Conservation (phyloP, 1,139 yeast species). For the Meyerozyma carpophila region DNA sequence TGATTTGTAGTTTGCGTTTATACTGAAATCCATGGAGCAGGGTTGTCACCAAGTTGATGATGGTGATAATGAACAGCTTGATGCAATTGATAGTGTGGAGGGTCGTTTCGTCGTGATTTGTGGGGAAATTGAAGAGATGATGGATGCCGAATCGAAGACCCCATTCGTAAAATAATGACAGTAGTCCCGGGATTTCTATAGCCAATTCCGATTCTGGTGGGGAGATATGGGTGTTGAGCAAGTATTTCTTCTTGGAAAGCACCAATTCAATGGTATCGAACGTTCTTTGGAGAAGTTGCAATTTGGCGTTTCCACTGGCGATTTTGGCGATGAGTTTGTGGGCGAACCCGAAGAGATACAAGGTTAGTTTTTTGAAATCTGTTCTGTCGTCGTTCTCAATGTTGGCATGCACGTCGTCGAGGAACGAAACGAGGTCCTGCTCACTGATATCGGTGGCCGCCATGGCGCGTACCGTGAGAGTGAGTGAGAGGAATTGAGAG, state of each 20-base stretch:
- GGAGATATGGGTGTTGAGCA: conserved; percentile 15
- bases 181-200: conserved; percentile 5
- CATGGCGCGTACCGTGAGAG: not conserved
- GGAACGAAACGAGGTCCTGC: conserved; percentile 19
- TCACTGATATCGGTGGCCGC: not conserved
- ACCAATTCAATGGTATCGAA: conserved; percentile 26
- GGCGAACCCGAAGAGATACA: conserved; percentile 31
- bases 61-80: conserved; percentile 27
- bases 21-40: conserved; percentile 24
- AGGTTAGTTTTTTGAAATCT: conserved; percentile 31
- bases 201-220: conserved; percentile 6
- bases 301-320: not conserved
- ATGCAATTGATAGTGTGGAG: conserved; percentile 15
- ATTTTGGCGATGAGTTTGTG: conserved; percentile 16
- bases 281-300: conserved; percentile 14
- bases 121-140: conserved; percentile 18
- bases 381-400: conserved; percentile 27
- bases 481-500: not conserved
- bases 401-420: conserved; percentile 31
- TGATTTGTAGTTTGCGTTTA: conserved; percentile 8
- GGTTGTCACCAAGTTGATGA: conserved; percentile 27
- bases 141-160: conserved; percentile 21
- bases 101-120: conserved; percentile 3
- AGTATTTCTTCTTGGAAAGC: conserved; percentile 21
- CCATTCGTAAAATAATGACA: conserved; percentile 25